A percentile compares a stretch with the other conserved stretches of the same genome.
Conservation (phyloP, 2,329 filamentous ascomycete genomes). For the Hymenoscyphus linearis region DNA sequence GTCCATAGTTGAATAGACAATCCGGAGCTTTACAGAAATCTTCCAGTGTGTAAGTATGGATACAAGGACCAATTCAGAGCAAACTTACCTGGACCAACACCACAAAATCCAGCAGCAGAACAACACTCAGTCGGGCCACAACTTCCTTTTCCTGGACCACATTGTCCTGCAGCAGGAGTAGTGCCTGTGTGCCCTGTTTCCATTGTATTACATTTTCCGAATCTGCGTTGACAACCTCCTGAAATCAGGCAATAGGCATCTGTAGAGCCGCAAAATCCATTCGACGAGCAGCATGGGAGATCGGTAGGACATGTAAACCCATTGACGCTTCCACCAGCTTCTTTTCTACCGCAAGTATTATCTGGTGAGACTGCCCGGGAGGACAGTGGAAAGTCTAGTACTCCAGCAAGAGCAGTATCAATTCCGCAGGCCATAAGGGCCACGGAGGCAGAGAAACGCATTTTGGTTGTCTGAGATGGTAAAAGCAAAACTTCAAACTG, state of each 20-base stretch:
- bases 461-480: background rate
- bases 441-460: background rate
- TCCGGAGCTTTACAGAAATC: slow-evolving; percentile 56
- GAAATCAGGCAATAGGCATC: slow-evolving; percentile 28
- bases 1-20: slow-evolving; percentile 54
- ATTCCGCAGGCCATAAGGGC: slow-evolving; percentile 3
- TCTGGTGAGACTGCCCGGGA: slow-evolving; percentile 18
- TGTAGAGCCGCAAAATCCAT: slow-evolving; percentile 32
- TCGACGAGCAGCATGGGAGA: slow-evolving; percentile 29
- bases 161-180: no score
- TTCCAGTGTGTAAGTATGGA: background rate
- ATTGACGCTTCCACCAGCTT: slow-evolving; percentile 14
- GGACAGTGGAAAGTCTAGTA: slow-evolving; percentile 1
- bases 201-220: slow-evolving; percentile 15
- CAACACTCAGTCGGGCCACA: slow-evolving; percentile 23
- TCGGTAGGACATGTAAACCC: slow-evolving; percentile 19
- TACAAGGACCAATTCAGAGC: background rate
- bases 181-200: no score
- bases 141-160: slow-evolving; percentile 19
- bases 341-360: slow-evolving; percentile 20
- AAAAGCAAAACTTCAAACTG: background rate
- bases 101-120: slow-evolving; percentile 23
- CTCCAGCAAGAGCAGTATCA: slow-evolving; percentile 7
- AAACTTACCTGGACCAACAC: slow-evolving; percentile 16
- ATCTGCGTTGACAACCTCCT: slow-evolving; percentile 26